Conservation (phyloP, 495 filamentous ascomycete genomes). For the Antarctomyces pellizariae region DNA sequence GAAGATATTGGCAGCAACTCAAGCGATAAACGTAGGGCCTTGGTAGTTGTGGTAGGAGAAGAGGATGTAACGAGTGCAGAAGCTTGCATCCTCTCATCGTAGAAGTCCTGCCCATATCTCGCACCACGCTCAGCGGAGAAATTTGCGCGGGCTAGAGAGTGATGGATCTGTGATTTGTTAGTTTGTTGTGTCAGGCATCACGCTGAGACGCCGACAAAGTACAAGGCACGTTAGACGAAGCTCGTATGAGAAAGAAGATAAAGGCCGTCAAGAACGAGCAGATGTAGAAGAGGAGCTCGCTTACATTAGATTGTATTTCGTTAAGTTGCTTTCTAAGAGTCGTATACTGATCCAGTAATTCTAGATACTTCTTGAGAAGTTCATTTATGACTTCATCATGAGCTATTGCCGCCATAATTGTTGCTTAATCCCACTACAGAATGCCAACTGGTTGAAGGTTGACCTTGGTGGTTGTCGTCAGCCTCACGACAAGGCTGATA, state of each 20-base stretch:
- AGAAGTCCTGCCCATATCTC: conserved; percentile 41
- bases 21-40: too few species aligned
- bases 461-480: too few species aligned
- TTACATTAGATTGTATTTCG: conserved; percentile 30
- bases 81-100: conserved; percentile 52
- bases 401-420: conserved; percentile 1
- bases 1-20: too few species aligned
- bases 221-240: too few species aligned
- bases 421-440: too few species aligned
- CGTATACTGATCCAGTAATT: conserved; percentile 47
- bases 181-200: neutral
- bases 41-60: too few species aligned
- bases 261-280: too few species aligned
- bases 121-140: conserved; percentile 38
- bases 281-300: conserved; percentile 2
- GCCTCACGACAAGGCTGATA: too few species aligned
- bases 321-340: conserved; percentile 29
- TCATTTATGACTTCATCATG: conserved; percentile 25
- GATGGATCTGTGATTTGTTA: conserved; percentile 14
- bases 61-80: too few species aligned
- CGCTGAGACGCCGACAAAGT: too few species aligned
- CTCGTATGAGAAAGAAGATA: too few species aligned
- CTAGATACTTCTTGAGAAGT: conserved; percentile 45
- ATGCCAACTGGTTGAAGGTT: too few species aligned
- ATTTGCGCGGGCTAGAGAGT: conserved; percentile 43